Base-by-base conservation (phyloP, 768 basidiomycete species). In the Epithele typhae region DNA sequence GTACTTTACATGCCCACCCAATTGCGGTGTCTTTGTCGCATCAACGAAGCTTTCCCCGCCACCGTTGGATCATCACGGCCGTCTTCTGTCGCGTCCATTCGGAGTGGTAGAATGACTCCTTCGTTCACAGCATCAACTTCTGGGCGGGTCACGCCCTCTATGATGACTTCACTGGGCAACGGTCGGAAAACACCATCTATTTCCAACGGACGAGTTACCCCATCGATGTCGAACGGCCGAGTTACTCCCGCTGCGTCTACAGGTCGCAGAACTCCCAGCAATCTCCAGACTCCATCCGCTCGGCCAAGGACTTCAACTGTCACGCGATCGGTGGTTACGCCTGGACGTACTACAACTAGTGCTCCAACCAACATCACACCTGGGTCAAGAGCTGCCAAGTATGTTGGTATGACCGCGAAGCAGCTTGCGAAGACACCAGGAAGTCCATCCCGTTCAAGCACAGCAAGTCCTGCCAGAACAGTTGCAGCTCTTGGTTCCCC, bases 11-110 rank as follows among this genome's bases (percentile, higher is more conserved):
- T 97, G 94, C 64, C 79, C 90, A 15, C 79, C 82, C 0, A 77
- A 80, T 37, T 94, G 92, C 51, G 95, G 95, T 22, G 90, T 99
- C 32, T 99, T 98, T 61, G 86, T 95, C 18, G 81, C 87, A 5
- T 72, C 81, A 1, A 68, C 78, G 25, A 96, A 96, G 63, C 78
- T 99, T 17, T 87, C 92, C 2, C 79, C 4, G 82, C 88, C 5
- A 91, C 87, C 3, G 80, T 82, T 17, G 79, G 82, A 14, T 54
- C 68, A 30, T 66, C 56, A 45, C 77, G 91, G 14, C 87, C 93
- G 0, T 70, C 85, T 1, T 94, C 92, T 3, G 91, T 87, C 25
- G 81, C 86, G 3, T 94, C 91, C 8, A 81, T 81, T 40, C 75
- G 79, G 37, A 65, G 64, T 48, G 77, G 74, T 37, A 62, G 73